A percentile compares a stretch with the other conserved stretches of the same genome.
Conservation (phyloP, 1,284 basidiomycete genomes). For the Puccinia hordei region DNA sequence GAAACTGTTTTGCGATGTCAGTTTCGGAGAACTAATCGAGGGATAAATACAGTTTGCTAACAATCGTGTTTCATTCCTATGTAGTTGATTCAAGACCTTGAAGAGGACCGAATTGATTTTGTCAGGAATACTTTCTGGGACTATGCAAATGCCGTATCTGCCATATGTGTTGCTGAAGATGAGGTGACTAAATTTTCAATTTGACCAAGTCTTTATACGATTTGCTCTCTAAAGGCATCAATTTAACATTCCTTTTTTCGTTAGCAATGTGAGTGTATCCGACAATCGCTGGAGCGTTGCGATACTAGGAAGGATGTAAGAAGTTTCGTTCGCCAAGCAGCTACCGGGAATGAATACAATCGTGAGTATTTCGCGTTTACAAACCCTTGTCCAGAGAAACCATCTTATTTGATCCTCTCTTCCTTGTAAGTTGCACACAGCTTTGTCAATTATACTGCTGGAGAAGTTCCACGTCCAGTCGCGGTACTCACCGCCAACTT, state of each 20-base stretch:
- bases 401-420: not conserved
- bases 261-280: constrained; percentile 37
- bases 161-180: constrained; percentile 92
- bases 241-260: not conserved
- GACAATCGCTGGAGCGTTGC: constrained; percentile 25
- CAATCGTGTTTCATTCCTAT: not conserved
- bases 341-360: constrained; percentile 24
- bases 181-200: constrained; percentile 66
- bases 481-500: constrained; percentile 9
- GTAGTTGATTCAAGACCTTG: constrained; percentile 86
- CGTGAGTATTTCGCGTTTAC: constrained; percentile 8
- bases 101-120: constrained; percentile 89
- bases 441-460: constrained; percentile 29
- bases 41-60: not conserved
- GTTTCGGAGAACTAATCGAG: constrained; percentile 49
- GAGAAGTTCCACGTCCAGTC: constrained; percentile 2
- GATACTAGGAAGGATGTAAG: constrained; percentile 19
- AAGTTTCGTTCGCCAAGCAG: constrained; percentile 28
- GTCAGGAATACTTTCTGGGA: constrained; percentile 94
- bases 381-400: not conserved
- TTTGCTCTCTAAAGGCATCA: not conserved
- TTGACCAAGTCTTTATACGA: not conserved
- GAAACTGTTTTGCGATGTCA: constrained; percentile 55
- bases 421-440: constrained; percentile 19
- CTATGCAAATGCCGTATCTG: constrained; percentile 91